A percentile compares a stretch with the other conserved stretches of the same genome.
These are phyloP conservation scores for Hanseniaspora pseudoguilliermondii DNA, from an alignment of 805 yeast species.

Conservation along the genomic window DNA sequence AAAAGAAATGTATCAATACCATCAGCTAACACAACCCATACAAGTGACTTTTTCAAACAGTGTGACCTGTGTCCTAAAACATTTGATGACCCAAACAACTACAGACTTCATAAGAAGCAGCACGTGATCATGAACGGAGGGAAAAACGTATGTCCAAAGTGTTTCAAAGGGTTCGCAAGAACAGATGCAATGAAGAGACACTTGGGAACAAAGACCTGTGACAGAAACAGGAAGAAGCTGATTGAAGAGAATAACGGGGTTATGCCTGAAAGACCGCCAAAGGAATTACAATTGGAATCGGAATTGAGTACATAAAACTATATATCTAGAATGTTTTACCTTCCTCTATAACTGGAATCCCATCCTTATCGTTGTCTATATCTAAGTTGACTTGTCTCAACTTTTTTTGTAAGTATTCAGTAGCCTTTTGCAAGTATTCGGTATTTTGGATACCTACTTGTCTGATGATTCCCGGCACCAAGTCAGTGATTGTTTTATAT, in stretches of 20 bases:
- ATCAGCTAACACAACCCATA: background rate
- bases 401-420: slow-evolving; percentile 38
- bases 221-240: slow-evolving; percentile 50
- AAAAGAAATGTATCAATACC: background rate
- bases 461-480: slow-evolving; percentile 87
- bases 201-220: slow-evolving; percentile 60
- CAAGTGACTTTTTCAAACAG: slow-evolving; percentile 15
- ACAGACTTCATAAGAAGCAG: slow-evolving; percentile 63
- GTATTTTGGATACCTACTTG: slow-evolving; percentile 46
- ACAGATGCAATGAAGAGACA: slow-evolving; percentile 74
- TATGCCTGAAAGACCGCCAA: slow-evolving; percentile 17
- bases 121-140: slow-evolving; percentile 40
- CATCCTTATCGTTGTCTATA: slow-evolving; percentile 19
- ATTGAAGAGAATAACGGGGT: slow-evolving; percentile 29
- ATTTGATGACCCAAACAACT: slow-evolving; percentile 55
- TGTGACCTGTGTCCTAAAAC: slow-evolving; percentile 51
- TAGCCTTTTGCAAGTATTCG: slow-evolving; percentile 42
- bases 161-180: slow-evolving; percentile 76
- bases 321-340: slow-evolving; percentile 35
- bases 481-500: slow-evolving; percentile 81
- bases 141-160: slow-evolving; percentile 58
- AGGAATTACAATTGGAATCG: slow-evolving; percentile 6
- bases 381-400: background rate
- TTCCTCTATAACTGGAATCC: slow-evolving; percentile 48
- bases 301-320: background rate